Evolutionary conservation across 108 stramenopile genomes (phyloP).

Genomic region (Cyclotella choctawhatcheeana): DNA sequence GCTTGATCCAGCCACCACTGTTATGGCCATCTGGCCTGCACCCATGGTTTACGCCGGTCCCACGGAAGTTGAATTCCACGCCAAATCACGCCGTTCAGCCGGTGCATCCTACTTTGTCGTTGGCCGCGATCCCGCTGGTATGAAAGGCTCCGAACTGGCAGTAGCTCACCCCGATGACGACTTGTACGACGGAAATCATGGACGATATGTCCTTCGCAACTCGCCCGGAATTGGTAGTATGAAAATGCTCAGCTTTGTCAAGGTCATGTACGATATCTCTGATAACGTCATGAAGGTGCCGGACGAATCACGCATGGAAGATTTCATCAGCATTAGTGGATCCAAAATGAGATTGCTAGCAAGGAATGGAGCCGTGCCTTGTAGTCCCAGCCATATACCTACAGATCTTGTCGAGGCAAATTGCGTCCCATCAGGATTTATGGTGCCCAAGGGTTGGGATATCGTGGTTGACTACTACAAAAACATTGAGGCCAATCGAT

Average conservation of each 20-base stretch:
- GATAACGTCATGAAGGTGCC: conserved; percentile 97
- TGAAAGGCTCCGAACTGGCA: conserved; percentile 93
- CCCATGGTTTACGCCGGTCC: conserved; percentile 99
- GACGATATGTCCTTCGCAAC: conserved; percentile 94
- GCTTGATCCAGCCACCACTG: conserved; percentile 94
- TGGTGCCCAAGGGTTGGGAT: conserved; percentile 99
- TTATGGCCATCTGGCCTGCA: conserved; percentile 99
- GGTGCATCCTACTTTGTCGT: conserved; percentile 98
- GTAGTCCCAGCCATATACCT: conserved; percentile 90
- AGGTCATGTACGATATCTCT: conserved; percentile 97
- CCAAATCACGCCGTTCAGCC: conserved; percentile 93
- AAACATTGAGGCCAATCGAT: conserved; percentile 87
- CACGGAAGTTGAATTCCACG: conserved; percentile 98
- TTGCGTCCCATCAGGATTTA: conserved; percentile 97
- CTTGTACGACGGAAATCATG: conserved; percentile 97
- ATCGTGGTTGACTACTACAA: conserved; percentile 97
- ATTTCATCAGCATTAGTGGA: conserved; percentile 97
- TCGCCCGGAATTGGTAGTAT: conserved; percentile 95
- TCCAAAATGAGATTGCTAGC: conserved; percentile 96
- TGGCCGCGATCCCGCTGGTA: conserved; percentile 98
- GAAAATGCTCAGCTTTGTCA: conserved; percentile 96
- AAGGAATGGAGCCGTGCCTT: conserved; percentile 93
- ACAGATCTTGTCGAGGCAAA: conserved; percentile 95
- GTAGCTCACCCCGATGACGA: conserved; percentile 93
- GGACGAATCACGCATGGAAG: conserved; percentile 85